phyloP scores from a whole-genome alignment of 352 stramenopile species.

The Pythium guiyangense region DNA sequence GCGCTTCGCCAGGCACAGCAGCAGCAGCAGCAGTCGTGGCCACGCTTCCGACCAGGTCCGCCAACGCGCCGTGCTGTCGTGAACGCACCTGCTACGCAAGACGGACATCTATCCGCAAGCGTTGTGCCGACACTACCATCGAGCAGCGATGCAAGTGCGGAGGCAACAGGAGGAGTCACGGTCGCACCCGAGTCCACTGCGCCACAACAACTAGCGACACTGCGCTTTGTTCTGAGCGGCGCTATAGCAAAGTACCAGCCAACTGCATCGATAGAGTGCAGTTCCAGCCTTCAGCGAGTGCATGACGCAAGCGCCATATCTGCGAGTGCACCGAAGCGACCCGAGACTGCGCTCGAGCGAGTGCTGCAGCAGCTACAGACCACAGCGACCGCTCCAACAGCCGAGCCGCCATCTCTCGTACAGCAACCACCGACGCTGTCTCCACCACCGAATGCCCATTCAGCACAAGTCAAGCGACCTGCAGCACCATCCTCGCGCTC shows the following conservation, averaged over 20 bases:
- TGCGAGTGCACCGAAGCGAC: background rate
- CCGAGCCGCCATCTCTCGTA: background rate
- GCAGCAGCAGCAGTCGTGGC: background rate
- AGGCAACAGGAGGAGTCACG: background rate
- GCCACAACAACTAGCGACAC: too few relatives aligned
- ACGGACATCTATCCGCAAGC: background rate
- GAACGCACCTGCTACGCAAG: background rate
- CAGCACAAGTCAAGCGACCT: slow-evolving; percentile 1
- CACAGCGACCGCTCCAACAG: background rate
- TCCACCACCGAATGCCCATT: background rate
- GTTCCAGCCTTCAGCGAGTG: too few relatives aligned
- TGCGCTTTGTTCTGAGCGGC: too few relatives aligned
- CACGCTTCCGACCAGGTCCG: background rate
- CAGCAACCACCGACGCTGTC: background rate
- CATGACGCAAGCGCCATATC: too few relatives aligned
- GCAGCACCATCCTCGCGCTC: background rate
- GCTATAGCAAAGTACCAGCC: too few relatives aligned
- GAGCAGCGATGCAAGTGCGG: background rate
- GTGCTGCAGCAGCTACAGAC: background rate
- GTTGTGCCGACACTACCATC: background rate
- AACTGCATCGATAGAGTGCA: too few relatives aligned
- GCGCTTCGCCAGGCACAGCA: background rate
- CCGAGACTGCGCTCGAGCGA: background rate
- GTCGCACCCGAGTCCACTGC: background rate
- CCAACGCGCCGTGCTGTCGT: background rate